Evolutionary conservation across 768 basidiomycete genomes (phyloP).

Genomic region (Cystobasidium onofrii): DNA sequence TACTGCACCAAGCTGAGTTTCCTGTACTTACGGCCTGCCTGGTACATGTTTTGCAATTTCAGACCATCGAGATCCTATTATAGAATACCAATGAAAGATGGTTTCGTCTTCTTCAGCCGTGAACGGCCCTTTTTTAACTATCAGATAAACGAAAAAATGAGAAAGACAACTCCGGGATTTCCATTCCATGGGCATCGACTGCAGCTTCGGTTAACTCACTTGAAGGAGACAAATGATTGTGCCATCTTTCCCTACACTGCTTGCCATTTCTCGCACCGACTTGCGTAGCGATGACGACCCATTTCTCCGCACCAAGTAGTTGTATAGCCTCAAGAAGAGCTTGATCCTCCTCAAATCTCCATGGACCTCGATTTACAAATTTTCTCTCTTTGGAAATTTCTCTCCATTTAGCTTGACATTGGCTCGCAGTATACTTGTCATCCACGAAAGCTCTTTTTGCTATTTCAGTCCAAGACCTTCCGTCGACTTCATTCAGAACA

Average conservation of each 20-base stretch:
- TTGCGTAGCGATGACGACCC: conserved; percentile 39
- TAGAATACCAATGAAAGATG: conserved; percentile 35
- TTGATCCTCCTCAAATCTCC: conserved; percentile 37
- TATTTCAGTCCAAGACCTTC: conserved; percentile 25
- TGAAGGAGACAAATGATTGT: conserved; percentile 41
- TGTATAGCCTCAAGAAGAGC: conserved; percentile 32
- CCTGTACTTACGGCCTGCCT: conserved; percentile 35
- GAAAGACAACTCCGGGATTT: too few species aligned
- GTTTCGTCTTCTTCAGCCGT: conserved; percentile 38
- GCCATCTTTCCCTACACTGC: conserved; percentile 43
- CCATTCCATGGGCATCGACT: too few species aligned
- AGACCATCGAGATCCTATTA: conserved; percentile 39
- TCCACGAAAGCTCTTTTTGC: conserved; percentile 34
- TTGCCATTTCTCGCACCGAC: conserved; percentile 39
- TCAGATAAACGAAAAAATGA: neutral
- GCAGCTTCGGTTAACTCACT: too few species aligned
- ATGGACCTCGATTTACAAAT: conserved; percentile 35
- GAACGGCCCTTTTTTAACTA: conserved; percentile 41
- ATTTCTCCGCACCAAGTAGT: conserved; percentile 39
- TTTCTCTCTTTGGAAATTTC: conserved; percentile 32
- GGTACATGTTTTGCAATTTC: conserved; percentile 41
- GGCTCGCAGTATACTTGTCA: conserved; percentile 27
- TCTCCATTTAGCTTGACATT: conserved; percentile 38
- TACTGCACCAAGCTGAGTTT: too few species aligned
- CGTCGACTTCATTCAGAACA: neutral